Evolutionary conservation across 768 basidiomycete genomes (phyloP), one percentile per base, ranked within the genome.

Genomic region (Baorangia bicolor): DNA sequence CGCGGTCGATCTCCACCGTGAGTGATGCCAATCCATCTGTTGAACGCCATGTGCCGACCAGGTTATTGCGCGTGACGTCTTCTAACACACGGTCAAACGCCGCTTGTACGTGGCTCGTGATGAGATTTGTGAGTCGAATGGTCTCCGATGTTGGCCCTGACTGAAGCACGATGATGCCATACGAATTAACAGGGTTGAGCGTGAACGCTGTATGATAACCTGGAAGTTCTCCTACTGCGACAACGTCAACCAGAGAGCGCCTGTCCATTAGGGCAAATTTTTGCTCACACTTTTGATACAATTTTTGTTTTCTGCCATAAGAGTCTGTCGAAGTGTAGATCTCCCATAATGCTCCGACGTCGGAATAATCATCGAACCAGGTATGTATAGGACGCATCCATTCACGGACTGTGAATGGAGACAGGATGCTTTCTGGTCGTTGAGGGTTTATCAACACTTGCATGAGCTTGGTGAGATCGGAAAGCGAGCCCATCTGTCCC

Each of bases 401-500:
- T 62, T 77, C 78, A 7, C 72, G 67, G n/a, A 77, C 51, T 14
- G 73, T 72, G 18, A 60, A 61, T 1, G 64, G 46, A 9, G 77
- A 69, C 11, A 78, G 46, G 20, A 77, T 56, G 13, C 74, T 71
- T 25, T 72, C 71, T 20, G 63, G 63, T 20, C 52, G 66, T 30
- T 33, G 60, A 12, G 82, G 79, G 37, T 81, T 72, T 27, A 84
- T 69, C 42, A 83, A 60, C 4, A 74, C 73, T 50, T 76, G 75
- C 72, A 79, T 78, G 43, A 80, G 48, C 7, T 62, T 76, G 16
- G 66, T 64, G 9, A 80, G 66, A 59, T 84, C 83, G 1, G 73
- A 61, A 12, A 84, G 67, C 0, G 81, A 82, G 56, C 76, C 74
- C 60, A 78, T 80, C 57, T 84, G 82, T 2, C 81, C 82, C 3